Base-by-base conservation (phyloP, 2,329 filamentous ascomycete species). In the Botrytis squamosa region DNA sequence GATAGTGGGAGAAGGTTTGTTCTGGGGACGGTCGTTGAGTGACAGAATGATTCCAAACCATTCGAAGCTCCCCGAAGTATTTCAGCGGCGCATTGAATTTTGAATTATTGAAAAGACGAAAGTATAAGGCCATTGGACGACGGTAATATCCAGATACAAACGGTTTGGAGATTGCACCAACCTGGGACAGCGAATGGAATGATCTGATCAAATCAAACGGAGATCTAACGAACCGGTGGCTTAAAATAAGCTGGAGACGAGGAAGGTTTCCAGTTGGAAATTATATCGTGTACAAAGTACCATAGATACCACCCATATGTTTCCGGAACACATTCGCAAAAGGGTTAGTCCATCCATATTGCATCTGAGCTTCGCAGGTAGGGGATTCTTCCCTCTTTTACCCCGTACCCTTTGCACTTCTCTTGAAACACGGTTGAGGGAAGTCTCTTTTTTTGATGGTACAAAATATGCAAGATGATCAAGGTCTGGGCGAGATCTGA, bases 151-250 rank as follows among this genome's bases (percentile, higher is more conserved):
- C 62, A 29, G 16, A 64, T 64, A 64, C 62, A 44, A 64, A 64
- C 62, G 40, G 62, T 44, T 44, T 64, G 62, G 62, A 64, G 62
- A 64, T 64, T 64, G 62, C 62, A n/a, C 38, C 62, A 64, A 64
- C 38, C 38, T 64, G 25, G 62, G 14, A 64, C 38, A 42, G n/a
- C 38, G 25, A 64, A 64, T 44, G 52, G 38, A 64, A 64, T 29
- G 38, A 64, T 18, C 62, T 44, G 38, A 49, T 36, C 42, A 66
- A 66, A 66, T 46, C 42, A 66, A 49, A 49, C 64, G 20, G 33
- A 66, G 44, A 33, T n/a, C 44, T 44, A 36, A 49, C 29, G 20
- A 38, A 66, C 64, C 29, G 22, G 44, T 49, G 62, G 62, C 40
- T 33, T 65, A 40, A 22, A 44, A 44, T 33, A 46, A 33, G 40